These are phyloP conservation scores for Ailanthus altissimus DNA, from an alignment of 345 rosid species.

Conservation along the genomic window DNA sequence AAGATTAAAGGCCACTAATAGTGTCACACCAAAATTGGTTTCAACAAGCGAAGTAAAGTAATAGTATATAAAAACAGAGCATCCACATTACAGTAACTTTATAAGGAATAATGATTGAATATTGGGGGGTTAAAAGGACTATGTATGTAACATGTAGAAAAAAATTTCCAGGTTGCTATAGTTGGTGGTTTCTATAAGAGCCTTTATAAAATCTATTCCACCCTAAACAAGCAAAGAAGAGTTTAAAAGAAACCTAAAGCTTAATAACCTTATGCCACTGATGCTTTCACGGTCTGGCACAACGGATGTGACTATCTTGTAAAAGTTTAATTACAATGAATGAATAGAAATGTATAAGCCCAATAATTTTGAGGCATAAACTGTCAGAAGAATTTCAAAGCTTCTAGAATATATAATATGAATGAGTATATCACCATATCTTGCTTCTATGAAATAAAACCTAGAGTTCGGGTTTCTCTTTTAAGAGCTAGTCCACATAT, in stretches of 20 bases:
- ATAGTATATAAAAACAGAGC: not conserved
- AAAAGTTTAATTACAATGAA: not conserved
- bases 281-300: not conserved
- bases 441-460: not conserved
- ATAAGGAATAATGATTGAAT: not conserved
- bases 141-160: not conserved
- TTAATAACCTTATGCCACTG: not conserved
- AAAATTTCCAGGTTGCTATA: not conserved
- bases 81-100: not conserved
- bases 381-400: not conserved
- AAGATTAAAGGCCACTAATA: too few relatives aligned
- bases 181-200: not conserved
- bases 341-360: not conserved
- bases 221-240: not conserved
- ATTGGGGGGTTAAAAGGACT: not conserved
- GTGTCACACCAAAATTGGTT: not conserved
- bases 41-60: not conserved
- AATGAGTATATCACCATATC: not conserved
- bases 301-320: too few relatives aligned
- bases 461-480: not conserved
- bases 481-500: constrained; percentile 1
- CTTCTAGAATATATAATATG: not conserved
- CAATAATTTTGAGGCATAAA: not conserved
- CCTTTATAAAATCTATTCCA: not conserved
- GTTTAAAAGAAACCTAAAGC: not conserved